Conservation (phyloP, 345 rosid genomes). For the Pugionium dolabratum region DNA sequence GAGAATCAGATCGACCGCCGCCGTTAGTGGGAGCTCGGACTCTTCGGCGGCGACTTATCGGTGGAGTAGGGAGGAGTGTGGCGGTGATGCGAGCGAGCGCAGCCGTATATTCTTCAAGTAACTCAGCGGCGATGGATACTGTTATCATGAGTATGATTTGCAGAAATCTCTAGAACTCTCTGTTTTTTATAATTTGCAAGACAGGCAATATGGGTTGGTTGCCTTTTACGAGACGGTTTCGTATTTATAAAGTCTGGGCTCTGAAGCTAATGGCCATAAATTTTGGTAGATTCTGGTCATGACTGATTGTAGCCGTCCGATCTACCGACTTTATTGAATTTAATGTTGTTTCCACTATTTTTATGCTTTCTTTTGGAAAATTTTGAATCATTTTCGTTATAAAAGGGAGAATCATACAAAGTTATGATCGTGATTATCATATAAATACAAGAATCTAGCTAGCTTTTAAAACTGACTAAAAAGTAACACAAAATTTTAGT, state of each 20-base stretch:
- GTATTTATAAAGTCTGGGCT: constrained; percentile 26
- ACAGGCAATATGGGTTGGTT: constrained; percentile 22
- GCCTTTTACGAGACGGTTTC: constrained; percentile 2
- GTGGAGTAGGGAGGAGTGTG: constrained; percentile 37
- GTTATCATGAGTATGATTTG: constrained; percentile 33
- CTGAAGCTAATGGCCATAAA: constrained; percentile 18
- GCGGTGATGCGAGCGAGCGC: constrained; percentile 42
- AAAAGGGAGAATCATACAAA: neutral
- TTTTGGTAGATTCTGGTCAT: constrained; percentile 36
- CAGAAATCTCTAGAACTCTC: neutral
- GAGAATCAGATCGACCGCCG: constrained; percentile 21
- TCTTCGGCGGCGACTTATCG: constrained; percentile 26
- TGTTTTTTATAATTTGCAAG: neutral
- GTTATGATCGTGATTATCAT: neutral
- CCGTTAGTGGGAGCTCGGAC: constrained; percentile 29
- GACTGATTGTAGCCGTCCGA: constrained; percentile 33
- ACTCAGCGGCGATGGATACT: constrained; percentile 43
- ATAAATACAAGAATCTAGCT: neutral
- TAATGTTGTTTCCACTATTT: neutral
- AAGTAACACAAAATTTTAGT: no score
- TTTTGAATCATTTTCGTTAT: neutral
- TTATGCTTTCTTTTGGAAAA: neutral
- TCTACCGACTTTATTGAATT: constrained; percentile 31
- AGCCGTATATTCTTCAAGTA: constrained; percentile 44
- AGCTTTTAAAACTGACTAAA: neutral